Evolutionary conservation across 371 early-diverging fungal species (phyloP).

Genomic region (Lichtheimia hyalospora): DNA sequence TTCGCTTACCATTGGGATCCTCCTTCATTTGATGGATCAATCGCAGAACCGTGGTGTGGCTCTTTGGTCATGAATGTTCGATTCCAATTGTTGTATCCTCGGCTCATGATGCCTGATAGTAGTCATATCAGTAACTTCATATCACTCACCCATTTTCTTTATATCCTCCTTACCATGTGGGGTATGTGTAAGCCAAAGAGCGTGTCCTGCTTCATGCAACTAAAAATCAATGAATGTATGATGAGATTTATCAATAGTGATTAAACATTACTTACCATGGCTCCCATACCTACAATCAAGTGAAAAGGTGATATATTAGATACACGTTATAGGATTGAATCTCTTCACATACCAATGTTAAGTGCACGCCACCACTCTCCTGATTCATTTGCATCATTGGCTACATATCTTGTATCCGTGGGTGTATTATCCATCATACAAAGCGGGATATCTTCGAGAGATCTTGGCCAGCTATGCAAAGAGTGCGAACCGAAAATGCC

Average conservation of each 20-base stretch:
- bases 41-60: constrained; percentile 43
- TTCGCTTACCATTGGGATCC: constrained; percentile 60
- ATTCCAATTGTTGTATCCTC: constrained; percentile 70
- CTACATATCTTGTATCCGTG: constrained; percentile 53
- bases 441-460: constrained; percentile 58
- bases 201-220: constrained; percentile 72
- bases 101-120: constrained; percentile 57
- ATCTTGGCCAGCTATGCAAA: constrained; percentile 64
- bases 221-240: neutral
- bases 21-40: constrained; percentile 51
- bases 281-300: constrained; percentile 3
- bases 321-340: constrained; percentile 45
- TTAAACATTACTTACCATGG: neutral
- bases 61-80: constrained; percentile 63
- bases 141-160: neutral
- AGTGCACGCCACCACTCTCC: constrained; percentile 58
- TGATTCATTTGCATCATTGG: constrained; percentile 61
- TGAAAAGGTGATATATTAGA: neutral
- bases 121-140: neutral
- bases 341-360: constrained; percentile 66
- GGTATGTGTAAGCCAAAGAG: constrained; percentile 59
- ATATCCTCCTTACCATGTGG: constrained; percentile 37
- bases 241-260: too few relatives aligned
- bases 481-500: constrained; percentile 73
- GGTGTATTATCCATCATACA: constrained; percentile 56